phyloP scores from a whole-genome alignment of 164 flowering plant species.

The Annona squamosa region DNA sequence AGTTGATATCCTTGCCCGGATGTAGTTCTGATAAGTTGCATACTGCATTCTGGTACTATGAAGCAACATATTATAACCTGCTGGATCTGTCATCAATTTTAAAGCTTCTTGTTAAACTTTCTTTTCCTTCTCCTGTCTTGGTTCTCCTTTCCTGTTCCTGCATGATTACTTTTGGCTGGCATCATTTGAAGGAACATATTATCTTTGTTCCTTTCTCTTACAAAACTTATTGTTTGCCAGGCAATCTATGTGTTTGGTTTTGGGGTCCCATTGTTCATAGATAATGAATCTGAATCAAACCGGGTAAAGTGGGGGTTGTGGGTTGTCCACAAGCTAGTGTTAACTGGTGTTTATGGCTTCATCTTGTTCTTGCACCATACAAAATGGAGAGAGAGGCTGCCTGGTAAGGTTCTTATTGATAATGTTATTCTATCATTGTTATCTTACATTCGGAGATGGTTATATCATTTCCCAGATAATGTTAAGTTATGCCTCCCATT shows the following conservation, averaged over 20 bases:
- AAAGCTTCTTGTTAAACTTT: neutral
- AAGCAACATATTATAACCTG: neutral
- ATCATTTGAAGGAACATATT: neutral
- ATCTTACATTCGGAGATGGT: neutral
- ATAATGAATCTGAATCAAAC: conserved; percentile 29
- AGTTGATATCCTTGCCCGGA: neutral
- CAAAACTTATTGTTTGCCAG: conserved; percentile 24
- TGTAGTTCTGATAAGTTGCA: neutral
- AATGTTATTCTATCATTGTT: neutral
- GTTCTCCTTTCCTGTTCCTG: neutral
- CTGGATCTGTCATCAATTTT: neutral
- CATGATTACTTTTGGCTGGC: neutral
- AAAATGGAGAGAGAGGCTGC: conserved; percentile 79
- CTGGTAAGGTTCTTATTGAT: conserved; percentile 39
- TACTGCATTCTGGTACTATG: no score
- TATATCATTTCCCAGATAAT: neutral
- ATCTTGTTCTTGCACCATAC: conserved; percentile 67
- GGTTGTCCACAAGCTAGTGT: conserved; percentile 56
- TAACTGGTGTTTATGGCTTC: conserved; percentile 57
- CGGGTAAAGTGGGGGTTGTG: conserved; percentile 63
- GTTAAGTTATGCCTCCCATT: neutral
- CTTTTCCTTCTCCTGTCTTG: neutral
- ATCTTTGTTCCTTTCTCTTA: neutral
- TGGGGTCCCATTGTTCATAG: conserved; percentile 72
- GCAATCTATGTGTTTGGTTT: conserved; percentile 66